Base-by-base conservation (phyloP, 2,329 filamentous ascomycete genomes). In the Aureobasidium sp. region DNA sequence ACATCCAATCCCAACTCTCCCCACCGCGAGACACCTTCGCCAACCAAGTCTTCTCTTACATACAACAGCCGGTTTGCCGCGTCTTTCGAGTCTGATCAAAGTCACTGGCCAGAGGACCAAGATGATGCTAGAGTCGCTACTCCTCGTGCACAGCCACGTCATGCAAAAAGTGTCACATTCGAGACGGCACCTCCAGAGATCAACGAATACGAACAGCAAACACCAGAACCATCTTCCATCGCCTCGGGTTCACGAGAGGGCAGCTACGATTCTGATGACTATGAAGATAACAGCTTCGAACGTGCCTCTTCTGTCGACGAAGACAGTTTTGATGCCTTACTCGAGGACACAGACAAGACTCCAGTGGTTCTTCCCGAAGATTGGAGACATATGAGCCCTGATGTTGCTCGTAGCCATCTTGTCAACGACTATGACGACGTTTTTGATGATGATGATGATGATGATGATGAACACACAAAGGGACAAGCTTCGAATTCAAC, bases 181-280 rank as follows among this genome's bases (percentile, higher is more conserved):
- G 91, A 97, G 75, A 89, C 88, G 40, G 91, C 90, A 1, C 93
- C 93, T 24, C 94, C 94, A 27, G 90, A 96, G 72, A 83, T 99
- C 70, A 96, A 97, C 72, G 94, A 99, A 76, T 99, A 97, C 73
- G 94, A 97, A 76, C 92, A 97, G 89, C 89, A 91, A 37, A 99
- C 94, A 2, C 94, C 94, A 12, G 94, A 97, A 71, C 84, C 95
- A n/a, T 97, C 93, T 1, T 96, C 92, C 0, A 81, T 95, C 27
- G 90, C 90, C 29, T 93, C 90, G 53, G 91, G 88, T 67, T 97
- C 93, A 14, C 88, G 93, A 9, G 91, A 97, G 70, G 91, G 91
- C 45, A 97, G 93, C 77, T 97, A 90, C 72, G 92, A 97, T 65
- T 93, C 90, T 0, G 79, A 79, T 2, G 85, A 89, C 35, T 87